phyloP scores from a whole-genome alignment of 2,329 filamentous ascomycete genomes.

The Claviceps sorghi region DNA sequence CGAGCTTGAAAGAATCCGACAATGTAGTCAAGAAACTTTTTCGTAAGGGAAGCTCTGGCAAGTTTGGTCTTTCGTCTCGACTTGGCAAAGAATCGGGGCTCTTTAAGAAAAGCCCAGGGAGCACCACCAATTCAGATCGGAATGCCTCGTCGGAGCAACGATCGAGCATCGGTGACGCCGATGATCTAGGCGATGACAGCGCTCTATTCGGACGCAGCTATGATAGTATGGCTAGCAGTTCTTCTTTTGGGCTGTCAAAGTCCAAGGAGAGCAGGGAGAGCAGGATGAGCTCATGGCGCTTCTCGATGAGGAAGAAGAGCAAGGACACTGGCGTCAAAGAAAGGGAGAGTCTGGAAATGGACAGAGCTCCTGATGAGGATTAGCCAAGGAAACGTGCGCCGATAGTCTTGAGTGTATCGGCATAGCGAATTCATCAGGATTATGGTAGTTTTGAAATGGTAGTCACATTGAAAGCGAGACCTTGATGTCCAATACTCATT shows the following conservation, averaged over 20 bases:
- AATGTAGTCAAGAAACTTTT: constrained; percentile 47
- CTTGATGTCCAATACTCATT: neutral
- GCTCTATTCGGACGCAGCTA: constrained; percentile 32
- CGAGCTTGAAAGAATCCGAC: constrained; percentile 34
- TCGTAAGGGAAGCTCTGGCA: constrained; percentile 50
- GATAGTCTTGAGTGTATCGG: neutral
- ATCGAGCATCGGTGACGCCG: constrained; percentile 42
- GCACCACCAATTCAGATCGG: constrained; percentile 41
- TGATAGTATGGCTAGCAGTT: constrained; percentile 42
- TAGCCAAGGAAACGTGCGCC: constrained; percentile 1
- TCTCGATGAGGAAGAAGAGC: constrained; percentile 46
- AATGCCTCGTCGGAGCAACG: constrained; percentile 38
- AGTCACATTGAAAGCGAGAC: neutral
- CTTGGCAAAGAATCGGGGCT: constrained; percentile 38
- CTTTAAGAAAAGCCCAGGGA: constrained; percentile 46
- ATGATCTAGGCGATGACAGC: constrained; percentile 35
- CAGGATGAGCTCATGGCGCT: constrained; percentile 38
- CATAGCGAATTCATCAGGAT: neutral
- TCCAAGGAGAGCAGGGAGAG: constrained; percentile 32
- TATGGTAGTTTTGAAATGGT: neutral
- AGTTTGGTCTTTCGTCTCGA: constrained; percentile 47
- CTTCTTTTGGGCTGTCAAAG: constrained; percentile 37
- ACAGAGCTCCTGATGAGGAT: constrained; percentile 22
- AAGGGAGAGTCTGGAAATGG: constrained; percentile 41
- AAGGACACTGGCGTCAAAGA: constrained; percentile 28